A percentile compares a stretch with the other conserved stretches of the same genome.
Evolutionary conservation across 2,329 filamentous ascomycete genomes (phyloP).

Genomic region (Neonectria magnoliae): DNA sequence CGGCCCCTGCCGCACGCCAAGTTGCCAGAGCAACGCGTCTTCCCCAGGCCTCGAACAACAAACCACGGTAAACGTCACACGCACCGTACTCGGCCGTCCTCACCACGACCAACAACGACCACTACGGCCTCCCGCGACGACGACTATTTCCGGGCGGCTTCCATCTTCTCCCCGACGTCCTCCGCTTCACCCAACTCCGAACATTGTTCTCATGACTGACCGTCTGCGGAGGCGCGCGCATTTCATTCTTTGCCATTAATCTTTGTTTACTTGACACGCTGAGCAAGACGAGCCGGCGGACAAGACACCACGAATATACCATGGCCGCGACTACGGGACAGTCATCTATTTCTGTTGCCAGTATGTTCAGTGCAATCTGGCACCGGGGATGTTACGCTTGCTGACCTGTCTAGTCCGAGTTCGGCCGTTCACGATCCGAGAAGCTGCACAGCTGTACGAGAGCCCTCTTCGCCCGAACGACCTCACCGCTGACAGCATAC

Average conservation of each 20-base stretch:
- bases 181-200: slow-evolving; percentile 20
- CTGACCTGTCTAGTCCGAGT: slow-evolving; percentile 67
- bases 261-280: slow-evolving; percentile 35
- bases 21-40: slow-evolving; percentile 39
- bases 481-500: slow-evolving; percentile 23
- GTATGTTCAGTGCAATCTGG: slow-evolving; percentile 48
- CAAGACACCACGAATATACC: slow-evolving; percentile 23
- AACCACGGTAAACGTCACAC: slow-evolving; percentile 39
- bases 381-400: slow-evolving; percentile 4
- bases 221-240: slow-evolving; percentile 26
- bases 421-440: slow-evolving; percentile 82
- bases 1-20: slow-evolving; percentile 17
- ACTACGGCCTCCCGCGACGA: slow-evolving; percentile 25
- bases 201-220: slow-evolving; percentile 36
- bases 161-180: slow-evolving; percentile 11
- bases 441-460: slow-evolving; percentile 86
- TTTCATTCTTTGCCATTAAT: slow-evolving; percentile 28
- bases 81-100: slow-evolving; percentile 28
- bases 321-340: slow-evolving; percentile 43
- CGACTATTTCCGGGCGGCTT: slow-evolving; percentile 2
- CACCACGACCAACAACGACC: slow-evolving; percentile 25
- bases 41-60: slow-evolving; percentile 30
- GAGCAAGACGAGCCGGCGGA: neutral
- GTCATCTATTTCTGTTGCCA: slow-evolving; percentile 69
- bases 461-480: neutral